Base-by-base conservation (phyloP, 2,329 filamentous ascomycete species). In the Acrocalymma vagum region DNA sequence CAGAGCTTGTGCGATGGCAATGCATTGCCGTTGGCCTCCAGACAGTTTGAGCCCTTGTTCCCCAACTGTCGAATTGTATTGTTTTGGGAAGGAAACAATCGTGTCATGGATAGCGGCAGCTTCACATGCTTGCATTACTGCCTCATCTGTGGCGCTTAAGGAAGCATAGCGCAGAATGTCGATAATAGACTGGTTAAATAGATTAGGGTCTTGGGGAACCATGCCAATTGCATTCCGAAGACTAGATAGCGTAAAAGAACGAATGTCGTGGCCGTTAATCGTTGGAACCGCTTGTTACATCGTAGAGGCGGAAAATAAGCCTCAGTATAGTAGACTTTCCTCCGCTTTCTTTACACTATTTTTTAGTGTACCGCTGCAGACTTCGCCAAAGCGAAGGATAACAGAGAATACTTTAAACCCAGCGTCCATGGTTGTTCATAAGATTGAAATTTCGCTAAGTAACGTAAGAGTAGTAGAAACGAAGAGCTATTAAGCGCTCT, bases 1-100 rank as follows among this genome's bases (percentile, higher is more conserved):
- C 36, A 91, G 75, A 9, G 88, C 85, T 3, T 90, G 82, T n/a
- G 83, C 83, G 60, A 86, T 85, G 5, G 83, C 82, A 11, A 86
- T 74, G 29, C 83, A 78, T 55, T 86, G 83, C 11, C 83, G 63
- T 60, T 86, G 82, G 15, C 83, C 83, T 1, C 83, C 83, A 6
- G 82, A 86, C 1, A 86, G 67, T 42, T 57, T 58, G 24, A 62
- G 53, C 6, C 63, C 62, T 11, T 53, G 43, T 31, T 63, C 60
- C 3, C 63, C 62, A 13, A 67, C 55, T 17, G 51, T 50, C 9
- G 56, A 51, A 6, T 57, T 44, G 42, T 67, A 67, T 3, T 51
- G 47, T n/a, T 63, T 43, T 3, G 78, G 71, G 46, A 86, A 84
- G 2, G 60, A 71, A 30, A 77, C 54, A 39, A 86, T 84, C 47